A percentile compares a stretch with the other conserved stretches of the same genome.
Conservation (phyloP, 2,329 filamentous ascomycete genomes). For the Pestalotiopsis sp. region DNA sequence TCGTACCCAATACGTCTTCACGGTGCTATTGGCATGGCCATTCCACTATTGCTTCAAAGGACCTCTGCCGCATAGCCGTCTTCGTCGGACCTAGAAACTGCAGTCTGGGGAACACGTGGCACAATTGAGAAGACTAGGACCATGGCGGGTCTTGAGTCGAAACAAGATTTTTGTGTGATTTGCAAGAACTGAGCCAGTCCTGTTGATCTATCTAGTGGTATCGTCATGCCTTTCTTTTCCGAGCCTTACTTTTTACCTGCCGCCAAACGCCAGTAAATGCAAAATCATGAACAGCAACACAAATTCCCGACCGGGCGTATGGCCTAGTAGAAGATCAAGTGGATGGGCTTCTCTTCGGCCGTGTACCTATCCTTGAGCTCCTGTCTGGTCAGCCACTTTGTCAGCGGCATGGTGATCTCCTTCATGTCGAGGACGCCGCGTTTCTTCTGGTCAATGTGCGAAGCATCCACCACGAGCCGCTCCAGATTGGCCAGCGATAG, state of each 20-base stretch:
- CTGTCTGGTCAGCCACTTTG: slow-evolving; percentile 70
- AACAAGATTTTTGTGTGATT: not conserved
- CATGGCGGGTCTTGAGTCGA: slow-evolving; percentile 25
- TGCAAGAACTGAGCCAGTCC: not conserved
- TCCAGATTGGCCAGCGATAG: slow-evolving; percentile 73
- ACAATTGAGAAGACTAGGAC: not conserved
- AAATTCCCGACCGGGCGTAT: not conserved
- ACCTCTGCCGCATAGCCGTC: too few species aligned
- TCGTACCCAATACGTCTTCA: too few species aligned
- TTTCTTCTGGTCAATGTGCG: slow-evolving; percentile 94
- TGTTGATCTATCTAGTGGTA: slow-evolving; percentile 1
- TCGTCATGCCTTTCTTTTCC: slow-evolving; percentile 3
- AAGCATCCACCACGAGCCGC: slow-evolving; percentile 85
- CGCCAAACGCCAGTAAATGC: slow-evolving; percentile 11
- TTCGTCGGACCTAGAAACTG: too few species aligned
- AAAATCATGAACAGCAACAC: not conserved
- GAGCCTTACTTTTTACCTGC: not conserved
- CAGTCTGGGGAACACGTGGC: too few species aligned
- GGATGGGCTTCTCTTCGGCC: slow-evolving; percentile 58
- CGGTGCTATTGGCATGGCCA: too few species aligned
- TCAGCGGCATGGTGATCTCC: slow-evolving; percentile 82
- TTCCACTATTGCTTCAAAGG: too few species aligned
- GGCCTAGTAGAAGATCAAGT: slow-evolving; percentile 66
- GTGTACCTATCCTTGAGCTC: slow-evolving; percentile 74
- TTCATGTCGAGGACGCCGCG: slow-evolving; percentile 93